Percentiles rank a stretch among this genome's conserved stretches.
Evolutionary conservation across 176 grass and related monocot genomes (phyloP).

Genomic region (Eleusine coracana): DNA sequence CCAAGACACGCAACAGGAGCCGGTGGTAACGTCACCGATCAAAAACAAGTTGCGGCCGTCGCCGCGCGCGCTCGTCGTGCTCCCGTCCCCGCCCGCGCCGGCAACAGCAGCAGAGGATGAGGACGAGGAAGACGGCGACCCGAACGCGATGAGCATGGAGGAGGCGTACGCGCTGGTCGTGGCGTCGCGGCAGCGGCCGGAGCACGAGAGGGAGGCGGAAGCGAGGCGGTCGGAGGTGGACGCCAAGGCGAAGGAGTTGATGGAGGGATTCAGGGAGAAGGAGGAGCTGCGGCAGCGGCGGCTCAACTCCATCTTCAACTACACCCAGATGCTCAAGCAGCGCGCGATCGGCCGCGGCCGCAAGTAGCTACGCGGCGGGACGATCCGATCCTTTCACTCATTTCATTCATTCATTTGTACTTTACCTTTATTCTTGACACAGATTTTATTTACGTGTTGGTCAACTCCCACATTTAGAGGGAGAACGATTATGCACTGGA

Average conservation of each 20-base stretch:
- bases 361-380: background rate
- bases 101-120: background rate
- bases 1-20: background rate
- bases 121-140: background rate
- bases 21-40: background rate
- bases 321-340: constrained; percentile 49
- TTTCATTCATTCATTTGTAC: background rate
- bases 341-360: background rate
- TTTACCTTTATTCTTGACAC: too few species aligned
- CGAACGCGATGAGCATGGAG: constrained; percentile 51
- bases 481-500: background rate
- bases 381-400: background rate
- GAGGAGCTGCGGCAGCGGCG: constrained; percentile 46
- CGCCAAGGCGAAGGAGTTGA: constrained; percentile 45
- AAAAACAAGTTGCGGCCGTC: background rate
- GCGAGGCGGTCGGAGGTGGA: constrained; percentile 45
- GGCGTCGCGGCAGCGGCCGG: constrained; percentile 6
- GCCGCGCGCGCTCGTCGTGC: background rate
- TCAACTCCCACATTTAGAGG: background rate
- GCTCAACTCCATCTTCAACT: constrained; percentile 56
- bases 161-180: constrained; percentile 49
- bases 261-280: constrained; percentile 13
- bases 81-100: background rate
- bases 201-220: constrained; percentile 35
- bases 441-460: background rate